Evolutionary conservation across 306 rosid genomes (phyloP), one percentile per base, ranked within the genome.

Genomic region (Cotoneaster glaucophyllus): DNA sequence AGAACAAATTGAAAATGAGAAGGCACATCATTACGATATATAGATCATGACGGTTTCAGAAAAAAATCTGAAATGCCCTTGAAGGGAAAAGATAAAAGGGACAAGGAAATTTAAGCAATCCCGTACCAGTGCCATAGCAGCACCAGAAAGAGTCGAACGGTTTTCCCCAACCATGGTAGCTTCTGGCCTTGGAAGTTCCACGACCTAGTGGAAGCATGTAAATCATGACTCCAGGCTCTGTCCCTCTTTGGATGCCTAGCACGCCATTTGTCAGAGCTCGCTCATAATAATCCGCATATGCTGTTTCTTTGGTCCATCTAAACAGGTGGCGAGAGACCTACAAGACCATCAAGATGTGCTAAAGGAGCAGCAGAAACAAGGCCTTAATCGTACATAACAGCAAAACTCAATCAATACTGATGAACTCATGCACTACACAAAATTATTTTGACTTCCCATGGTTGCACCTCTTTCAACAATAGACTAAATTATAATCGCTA

Each of bases 171-270:
- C 89, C 76, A 79, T 85, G 95, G 25, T 0, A 50, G 61, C 87
- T 78, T 54, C 5, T 66, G 66, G 93, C 88, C 87, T 95, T 95
- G 52, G 97, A 92, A 81, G 72, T 84, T 53, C 96, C 98, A 59
- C 75, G 62, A 15, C 84, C 95, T 53, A 79, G 80, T 29, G 98
- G 98, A 24, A 95, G 93, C 93, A 95, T 86, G 84, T 95, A 95
- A 76, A 95, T 84, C 98, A 95, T 95, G 56, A 90, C 90, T 70
- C 98, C 98, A 39, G 98, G 96, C 28, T 92, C 87, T 26, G 92
- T 92, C 85, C 98, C 97, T 85, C 97, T 90, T 83, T 95, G 98
- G 76, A 90, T 89, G 79, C 93, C 14, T 11, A 95, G 86, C 29
- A 95, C 92, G 8, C 97, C 98, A 69, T 95, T 95, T 48, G 97